Conservation (phyloP, 768 basidiomycete genomes). For the Stropharia rugosoannulata region DNA sequence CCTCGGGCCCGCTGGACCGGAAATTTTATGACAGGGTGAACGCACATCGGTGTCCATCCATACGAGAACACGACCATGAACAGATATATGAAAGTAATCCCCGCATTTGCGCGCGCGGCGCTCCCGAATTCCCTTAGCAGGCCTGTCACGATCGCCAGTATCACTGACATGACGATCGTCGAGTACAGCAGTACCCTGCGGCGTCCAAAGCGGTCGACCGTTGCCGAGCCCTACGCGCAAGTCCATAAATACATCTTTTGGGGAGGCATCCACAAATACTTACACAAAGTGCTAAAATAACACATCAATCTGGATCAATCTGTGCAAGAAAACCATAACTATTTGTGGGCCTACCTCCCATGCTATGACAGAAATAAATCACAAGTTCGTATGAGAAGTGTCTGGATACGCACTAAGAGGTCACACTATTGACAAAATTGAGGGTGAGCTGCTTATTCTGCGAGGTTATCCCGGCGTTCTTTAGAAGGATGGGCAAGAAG, state of each 20-base stretch:
- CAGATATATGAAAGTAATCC: slow-evolving; percentile 49
- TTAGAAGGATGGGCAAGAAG: slow-evolving; percentile 44
- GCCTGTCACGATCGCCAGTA: slow-evolving; percentile 46
- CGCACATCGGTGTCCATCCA: slow-evolving; percentile 56
- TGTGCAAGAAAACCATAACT: not conserved
- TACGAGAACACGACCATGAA: slow-evolving; percentile 55
- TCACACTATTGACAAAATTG: slow-evolving; percentile 19
- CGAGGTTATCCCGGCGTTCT: slow-evolving; percentile 21
- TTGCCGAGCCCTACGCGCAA: slow-evolving; percentile 36
- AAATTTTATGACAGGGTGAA: not conserved
- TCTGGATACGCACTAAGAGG: slow-evolving; percentile 39
- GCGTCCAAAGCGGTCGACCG: slow-evolving; percentile 49
- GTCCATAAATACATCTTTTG: not conserved
- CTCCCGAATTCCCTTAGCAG: slow-evolving; percentile 38
- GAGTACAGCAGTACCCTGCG: slow-evolving; percentile 42
- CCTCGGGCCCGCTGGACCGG: not conserved
- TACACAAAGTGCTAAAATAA: slow-evolving; percentile 27
- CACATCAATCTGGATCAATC: not conserved
- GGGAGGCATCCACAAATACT: slow-evolving; percentile 4
- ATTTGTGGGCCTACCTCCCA: slow-evolving; percentile 29
- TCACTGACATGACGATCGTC: slow-evolving; percentile 34
- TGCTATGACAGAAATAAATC: slow-evolving; percentile 18
- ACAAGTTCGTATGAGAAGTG: slow-evolving; percentile 37
- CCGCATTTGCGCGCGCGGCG: slow-evolving; percentile 42
- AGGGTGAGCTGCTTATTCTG: slow-evolving; percentile 17